Percentiles rank a stretch among this genome's conserved stretches.
Evolutionary conservation across 345 rosid genomes (phyloP).

Genomic region (Nasturtium officinale): DNA sequence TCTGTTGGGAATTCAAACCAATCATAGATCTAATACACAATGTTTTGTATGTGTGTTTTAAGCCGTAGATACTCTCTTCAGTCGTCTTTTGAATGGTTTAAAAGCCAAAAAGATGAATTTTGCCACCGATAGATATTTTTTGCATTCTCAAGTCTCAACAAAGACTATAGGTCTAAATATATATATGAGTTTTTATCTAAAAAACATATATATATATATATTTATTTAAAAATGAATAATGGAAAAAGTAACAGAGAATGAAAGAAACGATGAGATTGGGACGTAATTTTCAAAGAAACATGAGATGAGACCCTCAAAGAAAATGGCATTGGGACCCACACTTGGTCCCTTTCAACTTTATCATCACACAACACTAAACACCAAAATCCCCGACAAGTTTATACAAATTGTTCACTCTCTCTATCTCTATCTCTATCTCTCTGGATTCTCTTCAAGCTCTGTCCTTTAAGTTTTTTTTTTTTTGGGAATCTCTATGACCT

Average conservation of each 20-base stretch:
- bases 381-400: conserved; percentile 31
- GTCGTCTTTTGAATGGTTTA: too few species aligned
- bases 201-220: too few species aligned
- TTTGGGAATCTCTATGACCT: conserved; percentile 7
- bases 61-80: too few species aligned
- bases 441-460: conserved; percentile 34
- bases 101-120: too few species aligned
- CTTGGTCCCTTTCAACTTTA: neutral
- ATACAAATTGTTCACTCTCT: neutral
- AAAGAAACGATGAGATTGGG: conserved; percentile 1
- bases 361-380: conserved; percentile 28
- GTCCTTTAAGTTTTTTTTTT: conserved; percentile 24
- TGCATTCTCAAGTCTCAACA: neutral
- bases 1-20: too few species aligned
- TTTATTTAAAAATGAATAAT: neutral
- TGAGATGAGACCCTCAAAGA: conserved; percentile 7
- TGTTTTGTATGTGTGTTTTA: too few species aligned
- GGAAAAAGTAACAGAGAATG: neutral
- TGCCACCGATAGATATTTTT: conserved; percentile 3
- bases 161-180: neutral
- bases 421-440: conserved; percentile 5
- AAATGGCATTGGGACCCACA: conserved; percentile 34
- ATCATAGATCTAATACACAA: too few species aligned
- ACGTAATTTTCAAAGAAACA: conserved; percentile 16
- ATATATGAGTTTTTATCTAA: too few species aligned